phyloP scores from a whole-genome alignment of 106 monocot genomes.

The Dioscorea dumetorum region DNA sequence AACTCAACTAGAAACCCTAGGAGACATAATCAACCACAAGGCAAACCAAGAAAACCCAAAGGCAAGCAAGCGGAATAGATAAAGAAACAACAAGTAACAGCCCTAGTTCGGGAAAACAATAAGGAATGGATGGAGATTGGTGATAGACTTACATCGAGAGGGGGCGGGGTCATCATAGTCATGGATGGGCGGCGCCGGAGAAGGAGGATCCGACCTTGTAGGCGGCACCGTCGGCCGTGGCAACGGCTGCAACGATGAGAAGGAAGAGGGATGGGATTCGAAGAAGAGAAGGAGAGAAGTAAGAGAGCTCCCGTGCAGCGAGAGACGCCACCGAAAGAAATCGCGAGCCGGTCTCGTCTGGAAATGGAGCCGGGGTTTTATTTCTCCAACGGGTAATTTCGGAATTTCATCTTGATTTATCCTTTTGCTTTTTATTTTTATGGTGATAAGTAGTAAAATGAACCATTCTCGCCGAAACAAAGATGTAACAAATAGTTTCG shows the following conservation, averaged over 20 bases:
- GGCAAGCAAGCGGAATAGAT: background rate
- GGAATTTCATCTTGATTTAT: background rate
- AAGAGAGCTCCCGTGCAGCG: too few relatives aligned
- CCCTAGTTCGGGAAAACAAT: background rate
- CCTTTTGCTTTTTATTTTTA: too few relatives aligned
- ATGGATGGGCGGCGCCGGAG: constrained; percentile 7
- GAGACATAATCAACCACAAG: background rate
- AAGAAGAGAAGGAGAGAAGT: too few relatives aligned
- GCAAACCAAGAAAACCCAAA: background rate
- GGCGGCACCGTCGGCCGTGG: background rate
- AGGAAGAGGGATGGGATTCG: too few relatives aligned
- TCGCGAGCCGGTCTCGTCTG: background rate
- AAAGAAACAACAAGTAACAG: background rate
- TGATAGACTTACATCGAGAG: constrained; percentile 27
- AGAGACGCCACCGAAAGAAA: background rate
- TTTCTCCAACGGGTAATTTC: constrained; percentile 11
- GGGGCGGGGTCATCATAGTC: constrained; percentile 55
- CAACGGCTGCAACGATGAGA: background rate
- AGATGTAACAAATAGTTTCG: too few relatives aligned
- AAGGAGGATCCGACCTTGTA: background rate
- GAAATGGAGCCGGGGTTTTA: background rate
- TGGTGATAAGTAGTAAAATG: too few relatives aligned
- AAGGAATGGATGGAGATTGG: background rate
- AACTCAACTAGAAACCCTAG: constrained; percentile 1
- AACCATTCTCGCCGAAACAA: too few relatives aligned